Evolutionary conservation across 2,329 filamentous ascomycete species (phyloP).

Genomic region (Aureobasidium sp.): DNA sequence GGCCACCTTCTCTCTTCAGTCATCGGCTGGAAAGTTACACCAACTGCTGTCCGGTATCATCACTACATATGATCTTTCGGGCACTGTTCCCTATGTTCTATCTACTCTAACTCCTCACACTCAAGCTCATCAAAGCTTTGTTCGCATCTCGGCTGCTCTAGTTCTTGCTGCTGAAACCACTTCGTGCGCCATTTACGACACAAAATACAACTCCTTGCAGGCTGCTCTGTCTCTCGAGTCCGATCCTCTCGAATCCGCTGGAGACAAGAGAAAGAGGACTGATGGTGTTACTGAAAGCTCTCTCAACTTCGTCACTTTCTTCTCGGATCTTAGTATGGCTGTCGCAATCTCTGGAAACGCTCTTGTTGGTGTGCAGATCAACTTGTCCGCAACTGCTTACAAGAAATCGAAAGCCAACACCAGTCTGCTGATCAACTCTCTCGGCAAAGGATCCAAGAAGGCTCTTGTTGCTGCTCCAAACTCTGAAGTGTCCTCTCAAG

Average conservation of each 20-base stretch:
- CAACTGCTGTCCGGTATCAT: constrained; percentile 51
- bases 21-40: constrained; percentile 57
- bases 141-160: constrained; percentile 60
- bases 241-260: constrained; percentile 15
- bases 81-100: constrained; percentile 54
- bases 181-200: constrained; percentile 59
- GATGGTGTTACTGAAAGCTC: neutral
- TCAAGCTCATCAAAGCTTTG: constrained; percentile 52
- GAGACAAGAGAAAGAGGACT: constrained; percentile 17
- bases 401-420: constrained; percentile 33
- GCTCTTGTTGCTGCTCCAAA: neutral
- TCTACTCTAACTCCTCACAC: constrained; percentile 38
- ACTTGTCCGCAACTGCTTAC: constrained; percentile 24
- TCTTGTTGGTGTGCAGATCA: constrained; percentile 58
- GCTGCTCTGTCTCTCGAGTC: constrained; percentile 33
- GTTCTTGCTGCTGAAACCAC: constrained; percentile 54
- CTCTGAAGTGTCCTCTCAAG: neutral
- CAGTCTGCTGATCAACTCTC: constrained; percentile 64
- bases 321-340: constrained; percentile 59
- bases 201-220: constrained; percentile 53
- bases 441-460: constrained; percentile 55
- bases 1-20: constrained; percentile 35
- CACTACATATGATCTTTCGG: constrained; percentile 57
- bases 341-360: constrained; percentile 58
- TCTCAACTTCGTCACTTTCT: constrained; percentile 40